Percentiles rank a stretch among this genome's conserved stretches.
Conservation (phyloP, 1,284 basidiomycete genomes). For the Boletus smithii region DNA sequence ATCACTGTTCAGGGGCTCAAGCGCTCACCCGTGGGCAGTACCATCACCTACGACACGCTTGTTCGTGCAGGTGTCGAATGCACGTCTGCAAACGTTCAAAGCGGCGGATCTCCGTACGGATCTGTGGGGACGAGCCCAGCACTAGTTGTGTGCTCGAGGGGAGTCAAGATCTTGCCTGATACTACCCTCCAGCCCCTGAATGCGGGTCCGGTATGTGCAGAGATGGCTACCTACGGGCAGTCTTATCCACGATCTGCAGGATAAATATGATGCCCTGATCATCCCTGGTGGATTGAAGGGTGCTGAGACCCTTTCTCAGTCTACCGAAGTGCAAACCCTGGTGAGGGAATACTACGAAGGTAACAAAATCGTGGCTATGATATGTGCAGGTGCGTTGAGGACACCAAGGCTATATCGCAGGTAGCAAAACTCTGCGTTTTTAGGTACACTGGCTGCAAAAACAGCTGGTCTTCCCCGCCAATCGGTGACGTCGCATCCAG, state of each 20-base stretch:
- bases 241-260: constrained; percentile 35
- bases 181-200: constrained; percentile 45
- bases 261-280: constrained; percentile 64
- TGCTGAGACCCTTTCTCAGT: constrained; percentile 68
- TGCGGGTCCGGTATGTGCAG: constrained; percentile 43
- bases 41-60: constrained; percentile 76
- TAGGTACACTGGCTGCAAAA: constrained; percentile 69
- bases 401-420: neutral
- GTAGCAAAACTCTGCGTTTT: neutral
- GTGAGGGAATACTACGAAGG: constrained; percentile 59
- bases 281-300: constrained; percentile 83
- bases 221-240: neutral
- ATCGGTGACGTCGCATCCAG: constrained; percentile 77
- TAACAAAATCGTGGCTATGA: constrained; percentile 74
- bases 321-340: constrained; percentile 58
- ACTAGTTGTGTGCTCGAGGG: constrained; percentile 65
- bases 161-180: constrained; percentile 73
- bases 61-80: constrained; percentile 67
- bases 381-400: constrained; percentile 63
- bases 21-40: constrained; percentile 42
- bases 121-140: constrained; percentile 37
- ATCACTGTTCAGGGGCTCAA: neutral
- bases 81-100: constrained; percentile 63
- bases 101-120: constrained; percentile 31
- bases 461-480: constrained; percentile 61